These are phyloP conservation scores for Phytophthora constricta DNA, from an alignment of 352 stramenopile species.

Conservation along the genomic window DNA sequence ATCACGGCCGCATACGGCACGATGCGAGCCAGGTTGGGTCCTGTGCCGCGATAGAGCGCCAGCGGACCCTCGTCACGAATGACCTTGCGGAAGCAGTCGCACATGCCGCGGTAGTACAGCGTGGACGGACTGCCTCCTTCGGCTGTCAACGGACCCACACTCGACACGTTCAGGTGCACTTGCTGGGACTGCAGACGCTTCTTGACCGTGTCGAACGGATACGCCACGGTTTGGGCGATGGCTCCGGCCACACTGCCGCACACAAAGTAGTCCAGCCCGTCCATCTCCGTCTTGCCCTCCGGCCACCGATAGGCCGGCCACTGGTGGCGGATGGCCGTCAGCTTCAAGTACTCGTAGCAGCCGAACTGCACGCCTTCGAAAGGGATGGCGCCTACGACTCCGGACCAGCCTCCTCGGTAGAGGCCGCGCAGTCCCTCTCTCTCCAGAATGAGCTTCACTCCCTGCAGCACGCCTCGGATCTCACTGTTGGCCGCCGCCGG, in stretches of 20 bases:
- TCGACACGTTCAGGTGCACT: conserved; percentile 30
- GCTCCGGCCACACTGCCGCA: conserved; percentile 76
- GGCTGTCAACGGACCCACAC: conserved; percentile 20
- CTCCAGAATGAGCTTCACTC: conserved; percentile 61
- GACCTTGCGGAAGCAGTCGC: conserved; percentile 78
- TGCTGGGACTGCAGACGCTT: conserved; percentile 78
- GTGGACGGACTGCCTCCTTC: conserved; percentile 32
- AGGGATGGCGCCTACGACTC: conserved; percentile 72
- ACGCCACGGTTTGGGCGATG: conserved; percentile 82
- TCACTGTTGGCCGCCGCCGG: conserved; percentile 38
- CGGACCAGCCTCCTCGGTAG: conserved; percentile 76
- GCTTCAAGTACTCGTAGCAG: conserved; percentile 85
- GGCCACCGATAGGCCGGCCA: conserved; percentile 73
- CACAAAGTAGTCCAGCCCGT: conserved; percentile 80
- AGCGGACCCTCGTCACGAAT: conserved; percentile 72
- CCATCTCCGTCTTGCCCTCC: conserved; percentile 69
- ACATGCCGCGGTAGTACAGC: conserved; percentile 69
- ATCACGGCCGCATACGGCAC: conserved; percentile 85
- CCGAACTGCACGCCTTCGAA: conserved; percentile 88
- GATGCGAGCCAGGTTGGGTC: conserved; percentile 82
- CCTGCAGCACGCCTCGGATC: conserved; percentile 68
- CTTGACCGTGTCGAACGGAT: conserved; percentile 88
- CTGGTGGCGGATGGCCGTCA: conserved; percentile 45
- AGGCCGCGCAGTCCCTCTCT: conserved; percentile 70
- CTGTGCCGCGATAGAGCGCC: conserved; percentile 77